Evolutionary conservation across 345 rosid species (phyloP), one percentile per base, ranked within the genome.

Genomic region (Linum lewisii): DNA sequence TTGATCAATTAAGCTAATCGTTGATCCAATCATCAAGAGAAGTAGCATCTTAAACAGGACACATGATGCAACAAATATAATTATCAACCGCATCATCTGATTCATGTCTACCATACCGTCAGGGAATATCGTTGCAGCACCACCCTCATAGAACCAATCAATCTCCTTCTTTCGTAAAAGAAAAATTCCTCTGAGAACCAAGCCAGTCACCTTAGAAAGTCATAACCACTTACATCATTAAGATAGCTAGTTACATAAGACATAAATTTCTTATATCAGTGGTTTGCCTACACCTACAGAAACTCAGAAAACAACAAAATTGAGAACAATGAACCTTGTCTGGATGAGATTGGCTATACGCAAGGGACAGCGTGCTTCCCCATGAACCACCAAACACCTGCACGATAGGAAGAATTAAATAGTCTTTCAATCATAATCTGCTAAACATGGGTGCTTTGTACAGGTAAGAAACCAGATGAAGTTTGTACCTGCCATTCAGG

Each of bases 371-470:
- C 54, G 97, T 92, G 67, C 98, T 92, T 77, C 98, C 97, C 97
- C 98, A 92, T 32, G 98, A 92, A 45, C 97, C 98, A 52, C 98
- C 95, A 79, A 92, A 86, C 60, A 89, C 91, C 98, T 92, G 52
- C 37, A 50, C 37, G 49, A 21, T 34, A 24, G 25, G 20, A 60
- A 24, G n/a, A n/a, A n/a, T 8, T 29, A 29, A 29, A 4, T 8
- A 29, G 24, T 8, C 56, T 10, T 52, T 5, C 20, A 52, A 2
- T 19, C 14, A 51, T 51, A 10, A 60, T 52, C 24, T 42, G 16
- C 47, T 15, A 51, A 50, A 63, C n/a, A 38, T 24, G 34, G 44
- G 19, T 19, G 4, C 34, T 0, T 3, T 59, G 65, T 60, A 23
- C 54, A n/a, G 22, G 14, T 58, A 15, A 42, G 36, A 21, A 54